Conservation (phyloP, 2,329 filamentous ascomycete species). For the Xylaria sp. region DNA sequence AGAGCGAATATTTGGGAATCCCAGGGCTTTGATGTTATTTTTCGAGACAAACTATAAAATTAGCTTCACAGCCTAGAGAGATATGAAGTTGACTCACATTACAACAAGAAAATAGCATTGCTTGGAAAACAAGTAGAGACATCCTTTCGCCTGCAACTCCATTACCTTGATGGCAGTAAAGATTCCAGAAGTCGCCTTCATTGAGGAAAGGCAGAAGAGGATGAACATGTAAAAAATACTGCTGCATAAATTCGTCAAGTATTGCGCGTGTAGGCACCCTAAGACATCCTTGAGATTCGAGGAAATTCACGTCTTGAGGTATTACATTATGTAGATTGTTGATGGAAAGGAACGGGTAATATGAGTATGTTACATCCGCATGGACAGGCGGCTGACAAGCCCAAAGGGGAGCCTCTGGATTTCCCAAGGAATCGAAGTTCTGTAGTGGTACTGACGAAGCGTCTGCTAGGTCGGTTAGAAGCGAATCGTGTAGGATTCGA, state of each 20-base stretch:
- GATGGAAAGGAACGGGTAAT: constrained; percentile 56
- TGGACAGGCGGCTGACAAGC: constrained; percentile 45
- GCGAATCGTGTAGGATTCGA: background rate
- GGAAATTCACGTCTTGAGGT: constrained; percentile 58
- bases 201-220: constrained; percentile 56
- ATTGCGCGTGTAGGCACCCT: constrained; percentile 54
- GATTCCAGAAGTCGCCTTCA: constrained; percentile 61
- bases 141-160: constrained; percentile 43
- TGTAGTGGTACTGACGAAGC: constrained; percentile 38
- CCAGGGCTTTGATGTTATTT: constrained; percentile 53
- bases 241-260: constrained; percentile 59
- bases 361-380: constrained; percentile 54
- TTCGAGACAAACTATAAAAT: constrained; percentile 52
- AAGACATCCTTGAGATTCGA: constrained; percentile 58
- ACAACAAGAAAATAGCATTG: constrained; percentile 58
- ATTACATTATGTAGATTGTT: constrained; percentile 53
- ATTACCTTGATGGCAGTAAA: constrained; percentile 49
- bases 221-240: constrained; percentile 60
- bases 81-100: constrained; percentile 46
- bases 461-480: constrained; percentile 12
- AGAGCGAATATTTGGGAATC: constrained; percentile 55
- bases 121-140: constrained; percentile 58
- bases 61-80: background rate
- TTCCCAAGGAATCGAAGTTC: constrained; percentile 37
- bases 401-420: constrained; percentile 42